phyloP scores from a whole-genome alignment of 768 basidiomycete species.

The Suillus luteus region DNA sequence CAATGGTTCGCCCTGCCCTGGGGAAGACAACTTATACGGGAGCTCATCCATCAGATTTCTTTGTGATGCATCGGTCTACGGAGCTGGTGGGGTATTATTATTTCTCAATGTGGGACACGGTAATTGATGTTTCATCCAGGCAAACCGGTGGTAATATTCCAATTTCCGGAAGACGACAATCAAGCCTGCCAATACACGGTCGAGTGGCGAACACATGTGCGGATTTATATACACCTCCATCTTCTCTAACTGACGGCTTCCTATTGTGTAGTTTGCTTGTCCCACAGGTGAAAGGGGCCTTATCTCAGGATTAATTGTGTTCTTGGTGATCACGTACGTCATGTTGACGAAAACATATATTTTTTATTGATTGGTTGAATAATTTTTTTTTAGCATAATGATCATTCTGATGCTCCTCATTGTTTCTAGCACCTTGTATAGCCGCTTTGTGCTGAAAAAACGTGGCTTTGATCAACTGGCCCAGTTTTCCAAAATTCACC shows the following conservation, averaged over 20 bases:
- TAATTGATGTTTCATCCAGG: constrained; percentile 31
- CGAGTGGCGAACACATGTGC: constrained; percentile 83
- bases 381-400: constrained; percentile 43
- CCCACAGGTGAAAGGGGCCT: constrained; percentile 60
- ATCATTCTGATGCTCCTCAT: constrained; percentile 65
- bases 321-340: constrained; percentile 62
- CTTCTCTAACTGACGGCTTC: neutral
- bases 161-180: constrained; percentile 63
- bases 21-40: constrained; percentile 44
- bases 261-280: constrained; percentile 60
- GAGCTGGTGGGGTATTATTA: constrained; percentile 40
- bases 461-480: constrained; percentile 77
- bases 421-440: constrained; percentile 71
- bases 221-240: constrained; percentile 20
- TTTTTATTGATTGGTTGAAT: neutral
- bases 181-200: constrained; percentile 75
- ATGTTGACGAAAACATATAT: neutral
- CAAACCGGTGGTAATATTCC: constrained; percentile 57
- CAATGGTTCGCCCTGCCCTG: constrained; percentile 65
- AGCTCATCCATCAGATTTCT: constrained; percentile 76
- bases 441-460: constrained; percentile 71
- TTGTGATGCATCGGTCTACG: constrained; percentile 68
- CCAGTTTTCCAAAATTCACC: constrained; percentile 45
- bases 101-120: neutral
- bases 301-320: constrained; percentile 52